Evolutionary conservation across 1,284 basidiomycete species (phyloP).

Genomic region (Apiotrichum laibachii): DNA sequence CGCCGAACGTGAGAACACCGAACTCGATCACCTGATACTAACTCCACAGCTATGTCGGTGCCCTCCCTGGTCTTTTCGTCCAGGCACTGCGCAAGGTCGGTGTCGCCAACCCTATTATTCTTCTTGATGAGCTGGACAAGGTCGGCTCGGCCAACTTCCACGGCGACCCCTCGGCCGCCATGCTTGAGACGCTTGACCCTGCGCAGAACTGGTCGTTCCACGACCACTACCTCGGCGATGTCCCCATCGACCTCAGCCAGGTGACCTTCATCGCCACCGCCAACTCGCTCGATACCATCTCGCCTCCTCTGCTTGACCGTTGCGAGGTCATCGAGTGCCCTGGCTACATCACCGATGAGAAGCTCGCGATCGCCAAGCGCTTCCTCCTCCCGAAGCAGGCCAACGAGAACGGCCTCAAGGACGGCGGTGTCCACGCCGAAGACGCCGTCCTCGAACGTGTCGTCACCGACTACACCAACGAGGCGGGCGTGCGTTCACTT

Average conservation of each 20-base stretch:
- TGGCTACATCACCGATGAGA: slow-evolving; percentile 94
- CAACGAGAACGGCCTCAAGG: slow-evolving; percentile 79
- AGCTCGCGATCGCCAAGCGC: slow-evolving; percentile 79
- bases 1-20: slow-evolving; percentile 78
- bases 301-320: slow-evolving; percentile 87
- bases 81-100: slow-evolving; percentile 93
- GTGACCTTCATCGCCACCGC: slow-evolving; percentile 87
- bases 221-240: slow-evolving; percentile 82
- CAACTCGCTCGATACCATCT: slow-evolving; percentile 90
- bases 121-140: slow-evolving; percentile 98
- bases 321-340: slow-evolving; percentile 96
- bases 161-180: slow-evolving; percentile 88
- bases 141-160: slow-evolving; percentile 43
- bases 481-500: slow-evolving; percentile 88
- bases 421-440: slow-evolving; percentile 69
- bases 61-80: slow-evolving; percentile 93
- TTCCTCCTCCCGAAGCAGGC: slow-evolving; percentile 93
- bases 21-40: background rate
- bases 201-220: slow-evolving; percentile 95
- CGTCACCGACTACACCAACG: slow-evolving; percentile 92
- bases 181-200: slow-evolving; percentile 95
- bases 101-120: slow-evolving; percentile 89
- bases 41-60: slow-evolving; percentile 55
- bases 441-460: slow-evolving; percentile 73
- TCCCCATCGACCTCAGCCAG: slow-evolving; percentile 89